Percentiles rank a stretch among this genome's conserved stretches.
phyloP scores from a whole-genome alignment of 2,329 filamentous ascomycete genomes.

The Periconia digitata region DNA sequence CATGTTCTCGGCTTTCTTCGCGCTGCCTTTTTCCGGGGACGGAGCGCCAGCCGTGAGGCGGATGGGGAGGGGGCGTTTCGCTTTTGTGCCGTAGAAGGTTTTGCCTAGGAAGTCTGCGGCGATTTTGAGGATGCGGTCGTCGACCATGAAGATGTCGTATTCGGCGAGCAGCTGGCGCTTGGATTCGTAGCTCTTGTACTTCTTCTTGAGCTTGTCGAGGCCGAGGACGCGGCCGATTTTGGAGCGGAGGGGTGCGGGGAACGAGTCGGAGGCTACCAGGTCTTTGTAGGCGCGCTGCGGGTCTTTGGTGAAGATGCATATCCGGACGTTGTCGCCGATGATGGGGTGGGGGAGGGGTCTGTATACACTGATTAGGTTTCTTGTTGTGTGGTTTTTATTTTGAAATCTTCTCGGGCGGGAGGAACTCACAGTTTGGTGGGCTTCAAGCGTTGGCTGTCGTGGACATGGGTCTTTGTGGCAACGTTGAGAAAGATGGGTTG shows the following conservation, averaged over 20 bases:
- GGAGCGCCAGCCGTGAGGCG: slow-evolving; percentile 65
- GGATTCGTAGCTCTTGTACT: slow-evolving; percentile 87
- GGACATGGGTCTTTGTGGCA: slow-evolving; percentile 67
- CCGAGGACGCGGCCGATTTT: slow-evolving; percentile 69
- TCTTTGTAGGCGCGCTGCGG: slow-evolving; percentile 90
- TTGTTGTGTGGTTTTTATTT: too few species aligned
- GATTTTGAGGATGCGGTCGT: slow-evolving; percentile 75
- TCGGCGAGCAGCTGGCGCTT: slow-evolving; percentile 75
- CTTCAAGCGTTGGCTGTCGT: slow-evolving; percentile 77
- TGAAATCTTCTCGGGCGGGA: neutral
- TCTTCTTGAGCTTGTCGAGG: slow-evolving; percentile 80
- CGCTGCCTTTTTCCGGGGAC: too few species aligned
- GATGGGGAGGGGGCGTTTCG: slow-evolving; percentile 86
- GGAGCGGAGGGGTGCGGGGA: slow-evolving; percentile 50
- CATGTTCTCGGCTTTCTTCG: slow-evolving; percentile 38
- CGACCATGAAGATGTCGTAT: slow-evolving; percentile 91
- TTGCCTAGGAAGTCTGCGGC: slow-evolving; percentile 83
- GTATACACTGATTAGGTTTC: slow-evolving; percentile 12
- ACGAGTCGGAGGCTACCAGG: slow-evolving; percentile 70
- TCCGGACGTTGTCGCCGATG: slow-evolving; percentile 64
- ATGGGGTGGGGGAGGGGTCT: slow-evolving; percentile 71
- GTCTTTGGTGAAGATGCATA: slow-evolving; percentile 85
- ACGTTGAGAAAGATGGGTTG: slow-evolving; percentile 62
- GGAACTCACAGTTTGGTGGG: slow-evolving; percentile 69
- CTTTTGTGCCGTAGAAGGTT: slow-evolving; percentile 82